Percentiles rank a stretch among this genome's conserved stretches.
These are phyloP conservation scores for Diaporthe ampelina DNA, from an alignment of 2,329 filamentous ascomycete species.

Conservation along the genomic window DNA sequence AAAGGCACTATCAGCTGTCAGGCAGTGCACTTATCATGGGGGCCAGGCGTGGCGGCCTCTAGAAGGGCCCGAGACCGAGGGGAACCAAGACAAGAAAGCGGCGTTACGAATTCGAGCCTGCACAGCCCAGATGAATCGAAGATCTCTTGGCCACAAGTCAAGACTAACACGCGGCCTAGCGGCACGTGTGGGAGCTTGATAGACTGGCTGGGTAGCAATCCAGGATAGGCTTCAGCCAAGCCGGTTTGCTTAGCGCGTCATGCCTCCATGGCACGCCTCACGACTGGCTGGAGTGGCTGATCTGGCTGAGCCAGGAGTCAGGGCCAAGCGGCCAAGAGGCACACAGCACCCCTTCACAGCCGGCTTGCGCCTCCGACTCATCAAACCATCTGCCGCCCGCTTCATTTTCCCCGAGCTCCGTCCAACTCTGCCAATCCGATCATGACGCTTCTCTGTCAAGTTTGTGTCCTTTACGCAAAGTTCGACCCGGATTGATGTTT, in stretches of 20 bases:
- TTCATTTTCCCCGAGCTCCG: background rate
- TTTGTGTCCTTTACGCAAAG: background rate
- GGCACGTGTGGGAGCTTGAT: constrained; percentile 27
- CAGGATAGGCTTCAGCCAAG: constrained; percentile 28
- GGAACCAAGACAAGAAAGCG: constrained; percentile 1
- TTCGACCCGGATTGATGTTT: constrained; percentile 2
- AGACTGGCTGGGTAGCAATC: constrained; percentile 1
- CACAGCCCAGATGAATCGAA: constrained; percentile 21
- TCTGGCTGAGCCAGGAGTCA: constrained; percentile 28
- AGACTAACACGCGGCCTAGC: constrained; percentile 28
- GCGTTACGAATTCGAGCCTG: constrained; percentile 20
- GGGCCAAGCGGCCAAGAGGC: constrained; percentile 26
- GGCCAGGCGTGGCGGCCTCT: background rate
- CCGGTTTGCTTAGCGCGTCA: constrained; percentile 22
- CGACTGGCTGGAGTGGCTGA: constrained; percentile 15
- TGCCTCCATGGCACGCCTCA: constrained; percentile 18
- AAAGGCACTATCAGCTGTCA: background rate
- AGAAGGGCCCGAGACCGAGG: constrained; percentile 3
- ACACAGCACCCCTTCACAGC: constrained; percentile 17
- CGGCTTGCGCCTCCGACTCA: constrained; percentile 27
- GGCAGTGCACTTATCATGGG: background rate
- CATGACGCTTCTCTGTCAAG: background rate
- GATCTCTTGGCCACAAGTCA: constrained; percentile 16
- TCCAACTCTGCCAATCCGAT: background rate
- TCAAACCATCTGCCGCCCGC: constrained; percentile 25